Base-by-base conservation (phyloP, 495 filamentous ascomycete genomes). In the Penicillium longicatenatum region DNA sequence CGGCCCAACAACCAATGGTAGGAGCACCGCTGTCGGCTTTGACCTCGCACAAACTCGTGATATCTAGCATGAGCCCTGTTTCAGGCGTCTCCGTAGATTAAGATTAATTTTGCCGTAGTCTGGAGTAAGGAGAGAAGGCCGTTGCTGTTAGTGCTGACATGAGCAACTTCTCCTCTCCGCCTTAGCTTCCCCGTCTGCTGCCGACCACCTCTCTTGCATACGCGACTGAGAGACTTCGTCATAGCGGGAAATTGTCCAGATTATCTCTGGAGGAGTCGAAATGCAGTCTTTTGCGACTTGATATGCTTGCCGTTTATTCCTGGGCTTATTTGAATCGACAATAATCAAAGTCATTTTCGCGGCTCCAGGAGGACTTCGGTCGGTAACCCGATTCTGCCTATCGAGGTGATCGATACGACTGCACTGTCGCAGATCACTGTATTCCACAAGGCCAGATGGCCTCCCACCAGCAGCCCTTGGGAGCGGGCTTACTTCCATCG, bases 401-500 rank as follows among this genome's bases (percentile, higher is more conserved):
- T 33, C 20, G 20, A 58, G 26, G 43, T 26, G 46, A 52, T 51
- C 22, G 30, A 42, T 16, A 11, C 49, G 10, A 24, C 19, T 31
- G 21, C 39, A 22, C 35, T 26, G 22, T 46, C 19, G 30, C n/a
- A 17, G 31, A 49, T 44, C 41, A n/a, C 50, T n/a, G 52, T 24
- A 29, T 20, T 45, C 49, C n/a, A 52, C 44, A 21, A 24, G 49
- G 37, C 50, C 11, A 55, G 29, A 70, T 70, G 67, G 62, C 54
- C 43, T 63, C 47, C 6, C 48, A 50, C 19, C 67, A 70, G 46
- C 39, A 54, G 33, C 57, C 55, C 14, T 29, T 68, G 42, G 57
- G 58, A 31, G 58, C 62, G 37, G 61, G 58, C 50, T 62, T 72
- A 64, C 63, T 77, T 10, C 58, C 70, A 8, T 61, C 69, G 22